A percentile compares a stretch with the other conserved stretches of the same genome.
phyloP scores from a whole-genome alignment of 371 early-diverging fungal species.

The Capniomyces stellatus region DNA sequence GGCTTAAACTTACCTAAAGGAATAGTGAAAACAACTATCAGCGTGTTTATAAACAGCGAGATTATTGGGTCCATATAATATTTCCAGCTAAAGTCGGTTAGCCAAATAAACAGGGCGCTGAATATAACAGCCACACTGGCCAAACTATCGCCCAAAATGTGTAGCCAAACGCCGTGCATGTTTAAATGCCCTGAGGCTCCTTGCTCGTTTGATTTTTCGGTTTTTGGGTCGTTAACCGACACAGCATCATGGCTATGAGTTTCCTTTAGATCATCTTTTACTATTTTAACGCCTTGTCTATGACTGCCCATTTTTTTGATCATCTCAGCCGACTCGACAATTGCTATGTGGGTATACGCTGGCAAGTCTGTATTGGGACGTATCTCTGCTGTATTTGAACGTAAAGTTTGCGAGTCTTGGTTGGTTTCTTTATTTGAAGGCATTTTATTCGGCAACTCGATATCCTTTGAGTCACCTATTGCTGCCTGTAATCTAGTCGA shows the following conservation, averaged over 20 bases:
- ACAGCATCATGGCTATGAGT: too few relatives aligned
- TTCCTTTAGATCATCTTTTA: neutral
- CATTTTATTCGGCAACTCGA: too few relatives aligned
- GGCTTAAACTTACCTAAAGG: constrained; percentile 42
- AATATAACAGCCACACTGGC: constrained; percentile 82
- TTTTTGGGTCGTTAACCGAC: neutral
- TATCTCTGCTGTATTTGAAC: too few relatives aligned
- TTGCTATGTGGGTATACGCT: constrained; percentile 22
- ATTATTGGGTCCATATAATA: constrained; percentile 63
- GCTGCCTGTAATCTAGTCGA: too few relatives aligned
- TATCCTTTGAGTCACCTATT: too few relatives aligned
- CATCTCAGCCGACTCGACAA: constrained; percentile 16
- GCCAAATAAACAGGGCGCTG: constrained; percentile 59
- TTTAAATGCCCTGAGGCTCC: constrained; percentile 38
- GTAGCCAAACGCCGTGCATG: constrained; percentile 85
- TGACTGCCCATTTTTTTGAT: constrained; percentile 8
- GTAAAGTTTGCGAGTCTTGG: too few relatives aligned
- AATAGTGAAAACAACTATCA: constrained; percentile 41
- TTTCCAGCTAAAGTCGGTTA: constrained; percentile 40
- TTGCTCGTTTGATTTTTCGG: constrained; percentile 3
- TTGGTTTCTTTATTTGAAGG: too few relatives aligned
- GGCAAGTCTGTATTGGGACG: constrained; percentile 16
- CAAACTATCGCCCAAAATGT: constrained; percentile 85
- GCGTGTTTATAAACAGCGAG: constrained; percentile 38
- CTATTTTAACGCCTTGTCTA: constrained; percentile 58